Conservation (phyloP, 257 asterid species). For the Ilex aquifolium region DNA sequence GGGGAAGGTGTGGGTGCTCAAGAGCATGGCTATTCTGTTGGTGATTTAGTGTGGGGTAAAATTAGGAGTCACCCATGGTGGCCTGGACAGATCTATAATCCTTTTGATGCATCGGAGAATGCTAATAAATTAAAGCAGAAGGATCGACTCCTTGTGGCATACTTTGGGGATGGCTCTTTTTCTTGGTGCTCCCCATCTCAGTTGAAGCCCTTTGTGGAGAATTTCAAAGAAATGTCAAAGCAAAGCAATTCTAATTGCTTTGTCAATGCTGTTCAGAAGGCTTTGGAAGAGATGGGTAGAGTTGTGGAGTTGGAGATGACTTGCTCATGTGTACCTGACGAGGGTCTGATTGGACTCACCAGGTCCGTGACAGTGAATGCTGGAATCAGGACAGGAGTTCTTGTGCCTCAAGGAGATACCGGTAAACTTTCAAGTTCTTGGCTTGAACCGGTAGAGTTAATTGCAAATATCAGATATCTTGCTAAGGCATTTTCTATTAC, state of each 20-base stretch:
- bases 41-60: conserved; percentile 93
- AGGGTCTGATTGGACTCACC: conserved; percentile 26
- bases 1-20: neutral
- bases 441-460: conserved; percentile 35
- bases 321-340: conserved; percentile 43
- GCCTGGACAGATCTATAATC: conserved; percentile 81
- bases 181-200: conserved; percentile 72
- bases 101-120: conserved; percentile 50
- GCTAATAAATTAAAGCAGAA: conserved; percentile 42
- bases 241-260: conserved; percentile 34
- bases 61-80: conserved; percentile 81
- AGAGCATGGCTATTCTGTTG: conserved; percentile 40
- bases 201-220: conserved; percentile 49
- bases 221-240: conserved; percentile 35
- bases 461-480: conserved; percentile 20
- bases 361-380: conserved; percentile 41
- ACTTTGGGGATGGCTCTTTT: conserved; percentile 69
- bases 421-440: conserved; percentile 30
- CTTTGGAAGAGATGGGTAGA: conserved; percentile 48
- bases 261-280: conserved; percentile 35
- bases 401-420: conserved; percentile 45
- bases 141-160: conserved; percentile 59
- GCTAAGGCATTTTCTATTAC: conserved; percentile 23
- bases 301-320: conserved; percentile 36
- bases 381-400: conserved; percentile 46